A percentile compares a stretch with the other conserved stretches of the same genome.
Evolutionary conservation across 2,329 filamentous ascomycete genomes (phyloP).

Genomic region (Diaporthe vexans): DNA sequence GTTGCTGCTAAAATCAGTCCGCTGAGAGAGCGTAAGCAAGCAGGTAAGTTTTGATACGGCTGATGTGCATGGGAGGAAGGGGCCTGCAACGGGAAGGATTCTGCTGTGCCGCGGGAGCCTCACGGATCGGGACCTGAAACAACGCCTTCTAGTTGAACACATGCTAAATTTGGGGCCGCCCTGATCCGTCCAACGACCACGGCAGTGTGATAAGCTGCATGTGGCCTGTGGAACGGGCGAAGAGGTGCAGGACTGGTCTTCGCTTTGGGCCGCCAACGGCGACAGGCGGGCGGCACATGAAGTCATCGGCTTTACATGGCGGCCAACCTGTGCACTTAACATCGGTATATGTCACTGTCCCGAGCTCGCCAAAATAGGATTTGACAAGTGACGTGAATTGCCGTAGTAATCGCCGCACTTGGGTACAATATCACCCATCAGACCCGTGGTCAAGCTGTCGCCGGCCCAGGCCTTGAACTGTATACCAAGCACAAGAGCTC

Average conservation of each 20-base stretch:
- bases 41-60: conserved; percentile 10
- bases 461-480: background rate
- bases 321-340: background rate
- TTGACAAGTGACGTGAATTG: background rate
- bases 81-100: conserved; percentile 23
- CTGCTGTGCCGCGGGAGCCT: conserved; percentile 22
- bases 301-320: background rate
- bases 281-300: conserved; percentile 9
- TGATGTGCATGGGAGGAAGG: conserved; percentile 20
- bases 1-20: conserved; percentile 20
- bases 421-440: background rate
- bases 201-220: background rate
- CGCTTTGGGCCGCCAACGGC: background rate
- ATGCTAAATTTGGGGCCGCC: conserved; percentile 18
- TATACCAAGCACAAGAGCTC: background rate
- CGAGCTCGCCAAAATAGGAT: background rate
- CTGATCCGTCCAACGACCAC: conserved; percentile 28
- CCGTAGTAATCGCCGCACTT: background rate
- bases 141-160: background rate
- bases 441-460: background rate
- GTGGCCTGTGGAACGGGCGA: background rate
- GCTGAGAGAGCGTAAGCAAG: conserved; percentile 15
- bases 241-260: background rate
- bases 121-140: conserved; percentile 27
- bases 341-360: background rate